Conservation (phyloP, 495 filamentous ascomycete species). For the Penicillium pancosmium region DNA sequence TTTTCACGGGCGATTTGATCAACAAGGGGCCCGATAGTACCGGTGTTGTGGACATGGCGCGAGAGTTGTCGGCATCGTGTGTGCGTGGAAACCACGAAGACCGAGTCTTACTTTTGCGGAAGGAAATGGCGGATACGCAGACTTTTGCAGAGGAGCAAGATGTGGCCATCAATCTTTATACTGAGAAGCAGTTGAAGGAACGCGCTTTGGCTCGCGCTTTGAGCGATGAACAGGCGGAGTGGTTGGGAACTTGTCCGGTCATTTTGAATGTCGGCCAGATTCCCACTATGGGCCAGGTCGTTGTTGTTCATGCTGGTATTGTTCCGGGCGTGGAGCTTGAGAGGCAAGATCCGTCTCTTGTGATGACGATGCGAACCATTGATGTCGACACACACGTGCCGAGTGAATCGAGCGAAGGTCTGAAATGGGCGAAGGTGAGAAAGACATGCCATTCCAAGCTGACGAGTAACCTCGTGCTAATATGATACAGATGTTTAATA, state of each 20-base stretch:
- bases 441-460: slow-evolving; percentile 12
- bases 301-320: slow-evolving; percentile 84
- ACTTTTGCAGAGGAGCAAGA: slow-evolving; percentile 14
- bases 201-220: slow-evolving; percentile 54
- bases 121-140: slow-evolving; percentile 37
- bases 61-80: slow-evolving; percentile 67
- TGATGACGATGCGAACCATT: slow-evolving; percentile 92
- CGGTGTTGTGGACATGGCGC: slow-evolving; percentile 76
- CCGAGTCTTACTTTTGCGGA: slow-evolving; percentile 61
- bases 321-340: slow-evolving; percentile 72
- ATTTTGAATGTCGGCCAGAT: slow-evolving; percentile 70
- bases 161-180: slow-evolving; percentile 8
- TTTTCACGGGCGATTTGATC: slow-evolving; percentile 83
- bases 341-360: slow-evolving; percentile 74
- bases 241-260: slow-evolving; percentile 70
- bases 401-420: slow-evolving; percentile 57
- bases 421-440: slow-evolving; percentile 69
- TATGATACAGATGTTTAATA: slow-evolving; percentile 54
- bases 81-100: slow-evolving; percentile 97
- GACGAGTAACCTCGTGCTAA: not conserved
- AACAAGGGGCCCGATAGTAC: slow-evolving; percentile 84
- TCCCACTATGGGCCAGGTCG: slow-evolving; percentile 57
- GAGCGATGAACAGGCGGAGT: slow-evolving; percentile 64
- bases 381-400: slow-evolving; percentile 63
- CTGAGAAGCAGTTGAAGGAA: slow-evolving; percentile 36